Conservation (phyloP, 176 grass and related monocot species). For the Carex parvula region DNA sequence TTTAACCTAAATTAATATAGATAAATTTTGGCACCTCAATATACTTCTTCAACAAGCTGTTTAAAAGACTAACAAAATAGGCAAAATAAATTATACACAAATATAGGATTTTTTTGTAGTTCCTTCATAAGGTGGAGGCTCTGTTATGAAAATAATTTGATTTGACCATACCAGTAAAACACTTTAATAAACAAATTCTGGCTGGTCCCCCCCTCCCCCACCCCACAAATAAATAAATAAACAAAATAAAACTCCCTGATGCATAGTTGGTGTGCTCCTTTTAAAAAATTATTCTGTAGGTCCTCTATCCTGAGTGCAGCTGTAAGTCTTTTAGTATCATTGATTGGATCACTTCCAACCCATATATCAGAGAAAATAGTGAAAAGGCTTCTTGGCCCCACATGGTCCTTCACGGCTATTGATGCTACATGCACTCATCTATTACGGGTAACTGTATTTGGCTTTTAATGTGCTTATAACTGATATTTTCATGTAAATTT, state of each 20-base stretch:
- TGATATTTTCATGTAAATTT: not conserved
- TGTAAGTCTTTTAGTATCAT: conserved; percentile 57
- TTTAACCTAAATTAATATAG: not conserved
- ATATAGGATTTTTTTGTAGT: not conserved
- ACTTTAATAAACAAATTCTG: no score
- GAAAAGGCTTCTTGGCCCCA: conserved; percentile 61
- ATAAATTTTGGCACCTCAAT: not conserved
- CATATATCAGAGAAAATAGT: conserved; percentile 41
- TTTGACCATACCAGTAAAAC: not conserved
- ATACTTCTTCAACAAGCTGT: not conserved
- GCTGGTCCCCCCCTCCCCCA: no score
- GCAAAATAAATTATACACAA: not conserved
- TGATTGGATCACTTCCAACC: conserved; percentile 52
- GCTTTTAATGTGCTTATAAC: not conserved
- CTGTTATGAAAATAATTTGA: not conserved
- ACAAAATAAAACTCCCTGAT: not conserved
- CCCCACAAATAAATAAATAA: not conserved
- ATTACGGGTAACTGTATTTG: conserved; percentile 41
- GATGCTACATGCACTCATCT: conserved; percentile 68
- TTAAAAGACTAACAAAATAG: not conserved
- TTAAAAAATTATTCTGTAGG: conserved; percentile 19
- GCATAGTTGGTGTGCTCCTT: conserved; percentile 7
- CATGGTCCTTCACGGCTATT: conserved; percentile 69
- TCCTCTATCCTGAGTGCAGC: conserved; percentile 64
- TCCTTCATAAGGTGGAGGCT: not conserved